Conservation (phyloP, 495 filamentous ascomycete species). For the Peziza echinospora region DNA sequence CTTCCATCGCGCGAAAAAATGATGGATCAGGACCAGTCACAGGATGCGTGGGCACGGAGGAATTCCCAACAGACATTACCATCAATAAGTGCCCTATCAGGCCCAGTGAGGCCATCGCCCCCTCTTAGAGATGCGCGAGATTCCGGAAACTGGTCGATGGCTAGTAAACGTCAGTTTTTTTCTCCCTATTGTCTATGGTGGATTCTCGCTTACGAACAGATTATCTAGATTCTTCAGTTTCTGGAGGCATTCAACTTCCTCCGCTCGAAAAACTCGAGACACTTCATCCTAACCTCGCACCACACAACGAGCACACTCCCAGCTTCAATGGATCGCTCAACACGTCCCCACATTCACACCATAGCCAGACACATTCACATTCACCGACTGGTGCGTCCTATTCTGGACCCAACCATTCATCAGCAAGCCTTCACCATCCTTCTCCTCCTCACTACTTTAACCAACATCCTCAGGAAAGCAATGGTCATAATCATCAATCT, state of each 20-base stretch:
- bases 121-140: constrained; percentile 9
- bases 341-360: constrained; percentile 14
- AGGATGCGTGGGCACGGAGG: background rate
- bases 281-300: constrained; percentile 15
- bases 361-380: constrained; percentile 11
- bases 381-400: constrained; percentile 18
- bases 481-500: background rate
- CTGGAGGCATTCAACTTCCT: background rate
- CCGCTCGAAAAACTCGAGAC: constrained; percentile 5
- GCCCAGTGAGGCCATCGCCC: background rate
- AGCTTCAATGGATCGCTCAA: constrained; percentile 12
- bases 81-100: background rate
- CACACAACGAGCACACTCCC: constrained; percentile 13
- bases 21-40: background rate
- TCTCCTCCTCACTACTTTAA: constrained; percentile 6
- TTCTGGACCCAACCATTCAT: constrained; percentile 7
- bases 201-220: background rate
- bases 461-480: background rate
- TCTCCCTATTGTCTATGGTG: background rate
- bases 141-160: constrained; percentile 20
- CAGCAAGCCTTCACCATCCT: constrained; percentile 13
- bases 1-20: background rate
- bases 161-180: constrained; percentile 14
- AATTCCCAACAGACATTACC: background rate
- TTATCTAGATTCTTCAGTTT: background rate